Evolutionary conservation across 257 asterid genomes (phyloP).

Genomic region (Solanum piurae): DNA sequence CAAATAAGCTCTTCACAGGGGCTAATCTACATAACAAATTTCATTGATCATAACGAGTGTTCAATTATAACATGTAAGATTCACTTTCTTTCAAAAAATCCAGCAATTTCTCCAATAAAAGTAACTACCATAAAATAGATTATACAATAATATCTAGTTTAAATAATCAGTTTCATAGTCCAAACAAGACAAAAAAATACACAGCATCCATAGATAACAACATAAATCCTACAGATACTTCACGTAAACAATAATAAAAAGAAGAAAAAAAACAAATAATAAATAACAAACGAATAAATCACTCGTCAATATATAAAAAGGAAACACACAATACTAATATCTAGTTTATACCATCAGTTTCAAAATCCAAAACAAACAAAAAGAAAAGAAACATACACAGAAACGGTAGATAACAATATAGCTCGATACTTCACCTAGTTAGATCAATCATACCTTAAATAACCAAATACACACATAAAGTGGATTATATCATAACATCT

Average conservation of each 20-base stretch:
- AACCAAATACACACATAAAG: neutral
- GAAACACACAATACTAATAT: neutral
- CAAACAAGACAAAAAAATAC: neutral
- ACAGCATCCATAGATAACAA: neutral
- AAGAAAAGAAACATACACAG: neutral
- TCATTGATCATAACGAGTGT: neutral
- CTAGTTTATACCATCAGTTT: neutral
- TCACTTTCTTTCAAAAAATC: neutral
- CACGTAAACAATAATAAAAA: neutral
- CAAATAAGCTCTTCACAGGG: neutral
- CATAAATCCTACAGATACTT: neutral
- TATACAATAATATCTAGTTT: neutral
- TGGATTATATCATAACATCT: neutral
- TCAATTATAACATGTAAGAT: neutral
- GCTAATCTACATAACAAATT: neutral
- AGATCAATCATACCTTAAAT: neutral
- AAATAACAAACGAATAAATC: neutral
- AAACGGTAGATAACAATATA: accelerated
- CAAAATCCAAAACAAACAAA: neutral
- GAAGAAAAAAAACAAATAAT: neutral
- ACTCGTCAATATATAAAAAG: neutral
- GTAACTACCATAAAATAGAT: neutral
- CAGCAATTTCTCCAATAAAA: neutral
- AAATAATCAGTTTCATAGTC: neutral
- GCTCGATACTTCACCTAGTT: neutral